Conservation (phyloP, 73 alveolate genomes). For the Paramecium caudatum region DNA sequence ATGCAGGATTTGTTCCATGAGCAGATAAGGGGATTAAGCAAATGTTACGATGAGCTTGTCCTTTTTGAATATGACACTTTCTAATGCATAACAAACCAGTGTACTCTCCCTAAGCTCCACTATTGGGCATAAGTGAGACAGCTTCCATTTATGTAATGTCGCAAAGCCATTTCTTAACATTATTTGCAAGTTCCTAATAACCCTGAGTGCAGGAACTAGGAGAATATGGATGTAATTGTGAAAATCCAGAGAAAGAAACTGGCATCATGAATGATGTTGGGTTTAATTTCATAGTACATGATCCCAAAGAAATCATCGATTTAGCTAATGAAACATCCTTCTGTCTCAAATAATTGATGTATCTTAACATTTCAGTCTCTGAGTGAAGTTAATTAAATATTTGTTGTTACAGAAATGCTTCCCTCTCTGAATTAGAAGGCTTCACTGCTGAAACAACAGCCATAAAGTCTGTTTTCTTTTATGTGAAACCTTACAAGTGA, state of each 20-base stretch:
- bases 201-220: slow-evolving; percentile 90
- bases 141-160: slow-evolving; percentile 91
- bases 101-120: slow-evolving; percentile 96
- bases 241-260: slow-evolving; percentile 90
- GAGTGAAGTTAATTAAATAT: slow-evolving; percentile 85
- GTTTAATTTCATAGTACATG: slow-evolving; percentile 97
- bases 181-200: slow-evolving; percentile 83
- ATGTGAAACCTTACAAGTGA: slow-evolving; percentile 76
- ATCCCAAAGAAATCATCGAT: slow-evolving; percentile 93
- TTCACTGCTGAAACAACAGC: not conserved
- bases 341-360: slow-evolving; percentile 85
- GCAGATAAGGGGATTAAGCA: slow-evolving; percentile 96
- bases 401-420: slow-evolving; percentile 79
- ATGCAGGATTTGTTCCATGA: slow-evolving; percentile 98
- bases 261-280: slow-evolving; percentile 94
- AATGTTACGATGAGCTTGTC: slow-evolving; percentile 86
- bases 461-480: slow-evolving; percentile 36
- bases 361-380: slow-evolving; percentile 95
- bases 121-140: slow-evolving; percentile 90
- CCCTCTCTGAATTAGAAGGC: slow-evolving; percentile 22
- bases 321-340: slow-evolving; percentile 86
- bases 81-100: slow-evolving; percentile 93
- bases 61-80: slow-evolving; percentile 86
- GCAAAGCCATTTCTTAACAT: slow-evolving; percentile 79
- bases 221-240: slow-evolving; percentile 93